phyloP scores from a whole-genome alignment of 2,329 filamentous ascomycete species.

The Cordyceps farinosa region DNA sequence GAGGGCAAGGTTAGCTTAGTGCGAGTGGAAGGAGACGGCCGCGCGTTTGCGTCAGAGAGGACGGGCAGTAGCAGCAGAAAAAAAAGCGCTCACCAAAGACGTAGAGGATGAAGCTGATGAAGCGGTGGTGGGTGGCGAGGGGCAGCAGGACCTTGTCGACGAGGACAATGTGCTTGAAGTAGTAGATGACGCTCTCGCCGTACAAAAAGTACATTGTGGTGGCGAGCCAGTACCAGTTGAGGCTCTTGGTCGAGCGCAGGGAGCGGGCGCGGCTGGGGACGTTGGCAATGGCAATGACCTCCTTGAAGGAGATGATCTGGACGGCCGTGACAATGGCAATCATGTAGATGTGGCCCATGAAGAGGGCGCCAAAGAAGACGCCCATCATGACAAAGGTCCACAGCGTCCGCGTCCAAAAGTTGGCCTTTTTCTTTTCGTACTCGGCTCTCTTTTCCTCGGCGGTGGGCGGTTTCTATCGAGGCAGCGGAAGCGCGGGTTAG shows the following conservation, averaged over 20 bases:
- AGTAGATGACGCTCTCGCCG: slow-evolving; percentile 98
- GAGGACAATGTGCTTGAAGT: slow-evolving; percentile 97
- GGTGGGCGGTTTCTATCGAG: slow-evolving; percentile 39
- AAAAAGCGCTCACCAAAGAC: slow-evolving; percentile 66
- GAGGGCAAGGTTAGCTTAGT: slow-evolving; percentile 21
- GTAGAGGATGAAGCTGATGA: slow-evolving; percentile 98
- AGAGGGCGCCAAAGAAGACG: slow-evolving; percentile 85
- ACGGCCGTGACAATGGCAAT: slow-evolving; percentile 88
- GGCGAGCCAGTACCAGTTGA: slow-evolving; percentile 99
- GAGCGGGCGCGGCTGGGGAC: slow-evolving; percentile 88
- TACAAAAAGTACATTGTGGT: slow-evolving; percentile 99
- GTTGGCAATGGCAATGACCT: slow-evolving; percentile 96
- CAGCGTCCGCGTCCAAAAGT: slow-evolving; percentile 93
- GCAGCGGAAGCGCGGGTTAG: not conserved
- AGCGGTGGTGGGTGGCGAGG: slow-evolving; percentile 93
- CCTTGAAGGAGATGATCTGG: slow-evolving; percentile 97
- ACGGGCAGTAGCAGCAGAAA: no score
- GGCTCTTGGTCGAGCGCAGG: slow-evolving; percentile 86
- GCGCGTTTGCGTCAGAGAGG: not conserved
- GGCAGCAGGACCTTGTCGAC: slow-evolving; percentile 91
- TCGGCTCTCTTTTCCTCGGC: slow-evolving; percentile 52
- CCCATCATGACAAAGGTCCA: slow-evolving; percentile 98
- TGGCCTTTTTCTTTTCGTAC: slow-evolving; percentile 98
- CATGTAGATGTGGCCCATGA: slow-evolving; percentile 96
- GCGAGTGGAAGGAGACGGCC: not conserved